phyloP scores from a whole-genome alignment of 331 rosid species.

The Cucumis variabilis region DNA sequence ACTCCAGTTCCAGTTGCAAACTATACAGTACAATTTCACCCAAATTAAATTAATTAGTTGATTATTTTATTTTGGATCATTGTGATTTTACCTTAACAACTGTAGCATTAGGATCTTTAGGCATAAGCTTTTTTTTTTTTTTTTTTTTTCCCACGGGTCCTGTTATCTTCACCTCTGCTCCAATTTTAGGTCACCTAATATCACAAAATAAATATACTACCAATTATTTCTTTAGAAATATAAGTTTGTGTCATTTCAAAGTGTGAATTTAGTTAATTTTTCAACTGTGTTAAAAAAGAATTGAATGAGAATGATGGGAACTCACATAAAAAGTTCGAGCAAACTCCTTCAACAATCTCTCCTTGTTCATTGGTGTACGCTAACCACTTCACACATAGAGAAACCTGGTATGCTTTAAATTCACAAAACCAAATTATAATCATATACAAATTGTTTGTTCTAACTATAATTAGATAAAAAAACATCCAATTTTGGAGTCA shows the following conservation, averaged over 20 bases:
- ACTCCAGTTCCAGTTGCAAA: constrained; percentile 99
- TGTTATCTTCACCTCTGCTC: constrained; percentile 76
- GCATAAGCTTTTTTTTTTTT: constrained; percentile 99
- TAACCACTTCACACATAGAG: constrained; percentile 94
- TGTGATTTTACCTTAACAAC: constrained; percentile 69
- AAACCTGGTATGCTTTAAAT: constrained; percentile 54
- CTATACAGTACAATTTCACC: constrained; percentile 40
- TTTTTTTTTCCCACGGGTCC: constrained; percentile 99
- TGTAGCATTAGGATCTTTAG: constrained; percentile 94
- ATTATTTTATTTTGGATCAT: not conserved
- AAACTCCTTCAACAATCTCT: constrained; percentile 92
- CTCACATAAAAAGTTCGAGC: constrained; percentile 96
- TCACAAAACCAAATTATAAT: no score
- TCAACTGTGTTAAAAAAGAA: no score
- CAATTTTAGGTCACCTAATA: constrained; percentile 90
- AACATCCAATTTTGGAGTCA: constrained; percentile 91
- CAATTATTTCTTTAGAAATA: no score
- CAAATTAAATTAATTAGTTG: no score
- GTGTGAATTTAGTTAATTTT: no score
- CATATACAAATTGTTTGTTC: no score
- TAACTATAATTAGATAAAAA: no score
- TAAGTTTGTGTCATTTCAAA: no score
- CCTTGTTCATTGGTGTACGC: constrained; percentile 92
- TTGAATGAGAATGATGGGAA: not conserved
- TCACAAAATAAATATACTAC: not conserved